Percentiles rank a stretch among this genome's conserved stretches.
These are phyloP conservation scores for Suillus discolor DNA, from an alignment of 768 basidiomycete genomes.

Conservation along the genomic window DNA sequence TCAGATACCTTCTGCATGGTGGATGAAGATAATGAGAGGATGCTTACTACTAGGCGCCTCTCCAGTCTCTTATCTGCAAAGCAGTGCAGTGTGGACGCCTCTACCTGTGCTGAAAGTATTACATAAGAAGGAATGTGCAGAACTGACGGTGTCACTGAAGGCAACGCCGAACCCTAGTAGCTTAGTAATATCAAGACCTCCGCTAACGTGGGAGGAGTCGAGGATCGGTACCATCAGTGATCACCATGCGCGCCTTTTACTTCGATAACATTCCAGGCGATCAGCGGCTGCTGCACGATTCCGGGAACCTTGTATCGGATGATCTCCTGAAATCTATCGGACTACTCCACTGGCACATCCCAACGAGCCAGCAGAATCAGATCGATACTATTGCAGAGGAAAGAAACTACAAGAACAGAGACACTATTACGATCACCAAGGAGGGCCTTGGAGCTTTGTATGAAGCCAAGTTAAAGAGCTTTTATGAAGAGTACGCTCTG, in stretches of 20 bases:
- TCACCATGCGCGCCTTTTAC: constrained; percentile 74
- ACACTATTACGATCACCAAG: constrained; percentile 76
- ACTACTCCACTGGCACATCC: constrained; percentile 69
- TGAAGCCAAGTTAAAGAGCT: constrained; percentile 78
- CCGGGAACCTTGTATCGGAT: constrained; percentile 52
- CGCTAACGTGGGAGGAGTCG: no score
- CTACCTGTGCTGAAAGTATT: no score
- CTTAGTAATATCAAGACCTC: no score
- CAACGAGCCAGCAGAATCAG: constrained; percentile 51
- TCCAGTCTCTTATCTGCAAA: no score
- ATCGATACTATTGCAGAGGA: constrained; percentile 67
- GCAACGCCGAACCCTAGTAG: no score
- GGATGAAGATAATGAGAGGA: no score
- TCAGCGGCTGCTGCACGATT: constrained; percentile 82
- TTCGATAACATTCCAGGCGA: constrained; percentile 77
- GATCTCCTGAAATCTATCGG: constrained; percentile 57
- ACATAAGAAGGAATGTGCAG: no score
- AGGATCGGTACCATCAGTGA: no score
- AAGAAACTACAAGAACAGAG: constrained; percentile 82
- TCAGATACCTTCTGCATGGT: no score
- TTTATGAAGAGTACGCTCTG: constrained; percentile 77
- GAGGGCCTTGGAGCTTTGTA: constrained; percentile 81
- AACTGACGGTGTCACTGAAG: no score
- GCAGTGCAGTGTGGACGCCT: no score
- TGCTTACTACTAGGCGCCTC: no score